Evolutionary conservation across 163 green algal species (phyloP), one percentile per base, ranked within the genome.

Genomic region (Prototheca stagnorum): DNA sequence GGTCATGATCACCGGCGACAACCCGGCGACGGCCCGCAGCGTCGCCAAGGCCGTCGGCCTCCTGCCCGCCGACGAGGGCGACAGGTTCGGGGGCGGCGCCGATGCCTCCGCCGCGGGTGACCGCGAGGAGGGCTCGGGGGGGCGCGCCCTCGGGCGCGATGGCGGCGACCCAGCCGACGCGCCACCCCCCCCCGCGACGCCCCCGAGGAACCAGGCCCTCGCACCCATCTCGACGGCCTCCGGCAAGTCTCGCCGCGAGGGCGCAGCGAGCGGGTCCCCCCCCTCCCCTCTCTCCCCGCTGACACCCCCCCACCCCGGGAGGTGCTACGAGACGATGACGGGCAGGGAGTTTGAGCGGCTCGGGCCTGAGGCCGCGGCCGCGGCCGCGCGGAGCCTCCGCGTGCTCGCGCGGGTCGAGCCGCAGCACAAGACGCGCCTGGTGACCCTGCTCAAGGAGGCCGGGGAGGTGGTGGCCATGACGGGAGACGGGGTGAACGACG

Each of bases 401-500:
- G 72, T 93, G 42, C 75, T 93, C 49, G 59, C 68, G 0, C 72
- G 85, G 1, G 86, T 95, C 29, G 85, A 95, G 72, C 86, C 86
- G 11, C 49, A 60, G 39, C 86, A 95, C 64, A 96, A 96, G 67
- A 76, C 72, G 25, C 53, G 51, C 11, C 74, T 96, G 17, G 82
- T 96, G 35, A 79, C 88, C 53, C 55, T 85, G 36, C 71, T 96
- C 1, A 65, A 74, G 46, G 35, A 24, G 16, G 66, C 84, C 65
- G 76, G 72, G 4, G 60, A 82, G 22, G 75, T 93, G 19, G 82
- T 93, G 9, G 85, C 85, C 0, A 94, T 95, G 85, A 95, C 85
- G 2, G 85, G 85, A 2, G 85, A 95, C 51, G 85, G 85, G 20
- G 85, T 94, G 39, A 95, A 95, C 44, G 85, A 94, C 56, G 85